Base-by-base conservation (phyloP, 2,329 filamentous ascomycete species). In the Exophiala xenobiotica region DNA sequence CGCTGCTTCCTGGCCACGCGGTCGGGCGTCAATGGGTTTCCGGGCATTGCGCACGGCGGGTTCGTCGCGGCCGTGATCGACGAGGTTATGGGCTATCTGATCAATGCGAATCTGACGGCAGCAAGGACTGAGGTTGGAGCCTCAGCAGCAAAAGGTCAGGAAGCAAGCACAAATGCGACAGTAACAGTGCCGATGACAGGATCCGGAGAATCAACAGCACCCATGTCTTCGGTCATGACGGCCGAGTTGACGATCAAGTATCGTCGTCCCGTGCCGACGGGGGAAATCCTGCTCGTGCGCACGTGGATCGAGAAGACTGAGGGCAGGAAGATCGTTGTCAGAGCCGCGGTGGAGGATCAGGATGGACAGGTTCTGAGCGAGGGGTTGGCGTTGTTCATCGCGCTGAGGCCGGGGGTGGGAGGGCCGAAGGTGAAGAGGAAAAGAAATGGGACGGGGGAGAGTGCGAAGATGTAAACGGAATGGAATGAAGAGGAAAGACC, bases 41-140 rank as follows among this genome's bases (percentile, higher is more conserved):
- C 44, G 2, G 44, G 44, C n/a, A 23, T 46, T 5, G 44, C 44
- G 2, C 44, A 46, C 22, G 44, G 44, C 8, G 44, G 44, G 7
- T 46, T 46, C n/a, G 44, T 46, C n/a, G 44, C 44, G 2, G 44
- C 44, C 7, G 26, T 46, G n/a, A 39, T 46, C 12, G 44, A 46
- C 20, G 44, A 46, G 44, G 12, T 37, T 8, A 46, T 46, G 44
- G 44, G 44, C 1, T 46, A 37, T 18, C 19, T 46, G 44, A 46
- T 46, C 44, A 46, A 46, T 14, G 29, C 19, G 6, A 35, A 46
- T 14, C 20, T 22, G 6, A 6, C 22, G 14, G 22, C 31, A 1
- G 26, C 44, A 16, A 14, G 6, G 9, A 35, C 31, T 16, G 31
- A 35, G 11, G 31, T 35, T 16, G 31, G n/a, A n/a, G 4, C 31